Conservation (phyloP, 2,329 filamentous ascomycete species). For the Grosmannia serpens region DNA sequence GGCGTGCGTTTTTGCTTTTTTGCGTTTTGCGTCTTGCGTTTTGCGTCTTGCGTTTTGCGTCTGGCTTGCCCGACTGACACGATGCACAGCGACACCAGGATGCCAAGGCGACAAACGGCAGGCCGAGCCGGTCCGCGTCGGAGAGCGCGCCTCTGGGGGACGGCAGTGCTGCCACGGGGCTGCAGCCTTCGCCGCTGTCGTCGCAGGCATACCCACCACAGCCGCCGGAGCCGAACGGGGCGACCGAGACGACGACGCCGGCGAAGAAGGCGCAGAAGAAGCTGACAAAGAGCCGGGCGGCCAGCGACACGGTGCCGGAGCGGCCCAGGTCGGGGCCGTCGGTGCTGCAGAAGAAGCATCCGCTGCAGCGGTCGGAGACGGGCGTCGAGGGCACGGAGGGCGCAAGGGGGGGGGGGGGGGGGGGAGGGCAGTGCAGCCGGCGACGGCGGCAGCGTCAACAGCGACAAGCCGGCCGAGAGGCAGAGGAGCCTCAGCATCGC, state of each 20-base stretch:
- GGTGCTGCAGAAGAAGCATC: slow-evolving; percentile 9
- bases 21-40: too few species aligned
- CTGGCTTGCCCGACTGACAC: too few species aligned
- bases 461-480: neutral
- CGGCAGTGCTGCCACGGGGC: too few species aligned
- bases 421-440: neutral
- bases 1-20: too few species aligned
- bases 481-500: slow-evolving; percentile 6
- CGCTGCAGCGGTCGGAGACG: neutral
- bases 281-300: slow-evolving; percentile 28
- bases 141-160: too few species aligned
- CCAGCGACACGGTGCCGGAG: slow-evolving; percentile 18
- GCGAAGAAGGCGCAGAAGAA: slow-evolving; percentile 25
- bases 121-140: too few species aligned
- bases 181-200: too few species aligned
- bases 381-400: neutral
- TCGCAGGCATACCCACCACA: neutral
- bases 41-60: too few species aligned
- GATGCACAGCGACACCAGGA: too few species aligned
- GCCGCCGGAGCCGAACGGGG: too few species aligned
- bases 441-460: neutral
- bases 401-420: neutral
- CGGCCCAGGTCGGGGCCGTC: slow-evolving; percentile 2
- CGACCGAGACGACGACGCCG: too few species aligned
- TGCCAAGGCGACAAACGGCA: too few species aligned